These are phyloP conservation scores for Solanum virginianum DNA, from an alignment of 257 asterid genomes.

Conservation along the genomic window DNA sequence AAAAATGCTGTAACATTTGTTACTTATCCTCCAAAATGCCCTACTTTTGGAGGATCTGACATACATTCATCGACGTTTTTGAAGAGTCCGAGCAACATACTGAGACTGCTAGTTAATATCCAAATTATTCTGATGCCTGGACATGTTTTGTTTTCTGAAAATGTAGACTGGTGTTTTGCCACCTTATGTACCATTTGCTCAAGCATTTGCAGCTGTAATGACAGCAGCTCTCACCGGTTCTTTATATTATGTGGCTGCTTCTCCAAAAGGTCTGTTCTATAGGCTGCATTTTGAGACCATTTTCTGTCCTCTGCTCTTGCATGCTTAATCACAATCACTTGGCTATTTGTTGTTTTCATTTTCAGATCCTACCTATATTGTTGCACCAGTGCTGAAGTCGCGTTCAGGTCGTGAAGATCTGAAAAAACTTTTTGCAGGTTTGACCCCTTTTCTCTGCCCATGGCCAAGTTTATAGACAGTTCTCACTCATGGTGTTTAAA, in stretches of 20 bases:
- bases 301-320: neutral
- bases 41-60: neutral
- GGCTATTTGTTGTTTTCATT: neutral
- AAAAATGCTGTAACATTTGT: neutral
- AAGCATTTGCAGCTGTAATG: constrained; percentile 87
- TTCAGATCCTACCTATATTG: constrained; percentile 79
- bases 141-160: neutral
- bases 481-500: neutral
- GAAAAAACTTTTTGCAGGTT: constrained; percentile 90
- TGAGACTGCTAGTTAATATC: neutral
- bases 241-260: constrained; percentile 73
- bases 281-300: neutral
- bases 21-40: neutral
- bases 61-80: neutral
- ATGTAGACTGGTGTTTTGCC: constrained; percentile 82
- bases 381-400: constrained; percentile 73
- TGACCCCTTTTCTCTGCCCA: neutral
- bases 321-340: neutral
- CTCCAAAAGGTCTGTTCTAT: constrained; percentile 61
- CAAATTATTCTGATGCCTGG: neutral
- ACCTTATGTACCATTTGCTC: constrained; percentile 93
- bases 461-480: neutral
- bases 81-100: neutral
- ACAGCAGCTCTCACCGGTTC: constrained; percentile 94
- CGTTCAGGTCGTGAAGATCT: constrained; percentile 75